phyloP scores from a whole-genome alignment of 1,284 basidiomycete genomes.

The Cutaneotrichosporon cavernicola region DNA sequence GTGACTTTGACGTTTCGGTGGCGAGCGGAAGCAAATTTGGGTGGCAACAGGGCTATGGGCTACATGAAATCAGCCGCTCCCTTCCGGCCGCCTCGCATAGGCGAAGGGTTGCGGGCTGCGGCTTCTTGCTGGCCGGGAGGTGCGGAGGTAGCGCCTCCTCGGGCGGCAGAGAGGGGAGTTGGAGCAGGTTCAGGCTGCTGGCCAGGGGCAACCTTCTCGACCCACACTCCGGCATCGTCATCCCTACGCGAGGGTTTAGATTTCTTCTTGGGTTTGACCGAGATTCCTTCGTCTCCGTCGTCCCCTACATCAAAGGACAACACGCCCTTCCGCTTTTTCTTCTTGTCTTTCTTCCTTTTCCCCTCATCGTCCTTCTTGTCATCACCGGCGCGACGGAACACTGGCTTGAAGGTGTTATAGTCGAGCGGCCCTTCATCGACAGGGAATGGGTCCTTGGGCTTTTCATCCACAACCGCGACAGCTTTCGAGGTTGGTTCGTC shows the following conservation, averaged over 20 bases:
- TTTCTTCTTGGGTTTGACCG: conserved; percentile 48
- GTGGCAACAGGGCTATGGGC: background rate
- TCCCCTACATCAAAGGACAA: conserved; percentile 68
- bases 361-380: conserved; percentile 15
- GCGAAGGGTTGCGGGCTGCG: background rate
- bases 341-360: conserved; percentile 47
- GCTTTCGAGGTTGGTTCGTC: conserved; percentile 54
- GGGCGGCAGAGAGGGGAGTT: background rate
- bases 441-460: conserved; percentile 26
- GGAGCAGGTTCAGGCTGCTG: background rate
- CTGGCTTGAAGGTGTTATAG: conserved; percentile 57
- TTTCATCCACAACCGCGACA: conserved; percentile 7
- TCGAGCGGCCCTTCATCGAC: conserved; percentile 38
- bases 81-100: conserved; percentile 28
- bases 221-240: conserved; percentile 55
- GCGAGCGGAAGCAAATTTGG: conserved; percentile 18
- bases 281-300: conserved; percentile 54
- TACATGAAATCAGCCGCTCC: conserved; percentile 41
- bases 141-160: background rate
- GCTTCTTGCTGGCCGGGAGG: background rate
- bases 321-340: conserved; percentile 56
- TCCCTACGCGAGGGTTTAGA: conserved; percentile 42
- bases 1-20: conserved; percentile 10
- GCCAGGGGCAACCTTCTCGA: conserved; percentile 53
- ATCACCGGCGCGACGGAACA: conserved; percentile 55